Conservation (phyloP, 805 yeast genomes). For the Isabelozyma pseudorhagii region DNA sequence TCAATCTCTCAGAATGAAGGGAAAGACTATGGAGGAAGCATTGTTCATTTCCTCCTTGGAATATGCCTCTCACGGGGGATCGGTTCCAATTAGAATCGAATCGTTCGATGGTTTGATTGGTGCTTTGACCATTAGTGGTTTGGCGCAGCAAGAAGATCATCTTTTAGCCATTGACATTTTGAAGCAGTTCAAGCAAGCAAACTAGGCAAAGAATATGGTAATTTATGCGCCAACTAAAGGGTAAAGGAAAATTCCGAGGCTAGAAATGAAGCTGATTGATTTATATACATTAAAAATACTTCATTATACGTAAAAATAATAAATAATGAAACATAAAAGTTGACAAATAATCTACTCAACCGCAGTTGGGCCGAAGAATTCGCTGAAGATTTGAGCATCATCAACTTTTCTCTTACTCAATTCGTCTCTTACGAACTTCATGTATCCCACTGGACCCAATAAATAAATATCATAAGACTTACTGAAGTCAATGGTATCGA, state of each 20-base stretch:
- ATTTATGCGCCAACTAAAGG: not conserved
- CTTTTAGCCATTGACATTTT: slow-evolving; percentile 39
- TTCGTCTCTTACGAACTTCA: slow-evolving; percentile 21
- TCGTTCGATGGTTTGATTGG: slow-evolving; percentile 39
- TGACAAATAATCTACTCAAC: slow-evolving; percentile 6
- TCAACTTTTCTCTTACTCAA: slow-evolving; percentile 14
- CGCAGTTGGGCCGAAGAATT: slow-evolving; percentile 32
- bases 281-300: not conserved
- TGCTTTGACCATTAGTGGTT: slow-evolving; percentile 53
- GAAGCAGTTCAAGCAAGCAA: not conserved
- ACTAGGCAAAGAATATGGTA: not conserved
- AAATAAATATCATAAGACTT: slow-evolving; percentile 24
- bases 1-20: slow-evolving; percentile 31
- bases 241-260: too few species aligned
- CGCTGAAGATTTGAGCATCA: slow-evolving; percentile 16
- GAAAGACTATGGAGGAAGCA: slow-evolving; percentile 28
- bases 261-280: not conserved
- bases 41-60: slow-evolving; percentile 38
- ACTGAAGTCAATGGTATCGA: slow-evolving; percentile 13
- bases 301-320: not conserved
- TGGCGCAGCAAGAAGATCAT: slow-evolving; percentile 55
- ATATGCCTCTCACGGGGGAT: slow-evolving; percentile 57
- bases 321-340: not conserved
- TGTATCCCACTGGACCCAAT: slow-evolving; percentile 33
- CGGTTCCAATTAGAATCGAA: slow-evolving; percentile 45